phyloP scores from a whole-genome alignment of 2,329 filamentous ascomycete genomes.

The Chaetomium sp. region DNA sequence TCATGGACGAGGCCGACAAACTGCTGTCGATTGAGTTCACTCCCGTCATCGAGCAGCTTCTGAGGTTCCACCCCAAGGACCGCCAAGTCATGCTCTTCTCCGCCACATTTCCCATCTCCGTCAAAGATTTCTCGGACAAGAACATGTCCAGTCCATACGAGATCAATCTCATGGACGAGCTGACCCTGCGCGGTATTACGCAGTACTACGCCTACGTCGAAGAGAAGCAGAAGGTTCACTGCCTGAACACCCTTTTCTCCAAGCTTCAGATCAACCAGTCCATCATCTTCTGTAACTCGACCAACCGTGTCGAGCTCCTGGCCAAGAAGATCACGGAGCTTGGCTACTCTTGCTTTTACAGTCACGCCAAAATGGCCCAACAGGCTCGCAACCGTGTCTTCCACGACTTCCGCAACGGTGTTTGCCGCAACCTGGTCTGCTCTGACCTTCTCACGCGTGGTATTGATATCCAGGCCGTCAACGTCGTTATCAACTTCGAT shows the following conservation, averaged over 20 bases:
- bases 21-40: slow-evolving; percentile 95
- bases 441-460: slow-evolving; percentile 95
- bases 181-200: slow-evolving; percentile 94
- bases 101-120: slow-evolving; percentile 92
- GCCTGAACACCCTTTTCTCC: slow-evolving; percentile 96
- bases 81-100: slow-evolving; percentile 99
- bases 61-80: slow-evolving; percentile 93
- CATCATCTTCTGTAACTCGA: slow-evolving; percentile 99
- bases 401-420: slow-evolving; percentile 97
- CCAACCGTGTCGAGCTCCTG: slow-evolving; percentile 91
- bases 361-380: slow-evolving; percentile 96
- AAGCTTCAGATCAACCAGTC: slow-evolving; percentile 99
- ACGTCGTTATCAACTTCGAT: slow-evolving; percentile 99
- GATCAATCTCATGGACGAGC: slow-evolving; percentile 99
- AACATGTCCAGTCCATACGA: slow-evolving; percentile 96
- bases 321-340: slow-evolving; percentile 99
- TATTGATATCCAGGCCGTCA: slow-evolving; percentile 99
- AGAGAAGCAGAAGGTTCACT: slow-evolving; percentile 99
- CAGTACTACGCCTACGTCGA: slow-evolving; percentile 99
- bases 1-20: slow-evolving; percentile 99
- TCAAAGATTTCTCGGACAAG: slow-evolving; percentile 97
- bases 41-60: slow-evolving; percentile 89
- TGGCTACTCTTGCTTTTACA: slow-evolving; percentile 99
- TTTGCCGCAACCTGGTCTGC: slow-evolving; percentile 96
- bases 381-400: slow-evolving; percentile 96